Evolutionary conservation across 352 stramenopile species (phyloP), one percentile per base, ranked within the genome.

Genomic region (Globisporangium splendens): DNA sequence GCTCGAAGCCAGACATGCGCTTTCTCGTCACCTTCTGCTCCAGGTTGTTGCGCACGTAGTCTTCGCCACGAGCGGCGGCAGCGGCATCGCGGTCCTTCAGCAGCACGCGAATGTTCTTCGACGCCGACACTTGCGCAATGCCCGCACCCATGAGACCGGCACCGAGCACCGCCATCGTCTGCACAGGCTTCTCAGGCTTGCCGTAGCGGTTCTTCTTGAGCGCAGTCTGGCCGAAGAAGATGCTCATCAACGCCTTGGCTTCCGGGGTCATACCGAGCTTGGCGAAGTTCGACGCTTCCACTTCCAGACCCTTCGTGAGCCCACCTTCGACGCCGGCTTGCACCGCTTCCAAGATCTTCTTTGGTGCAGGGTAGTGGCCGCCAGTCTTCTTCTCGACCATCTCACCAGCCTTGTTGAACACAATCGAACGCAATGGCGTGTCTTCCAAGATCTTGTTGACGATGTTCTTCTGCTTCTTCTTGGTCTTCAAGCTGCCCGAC

Each of bases 191-290:
- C 51, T 72, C 60, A 0, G 95, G 91, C 49, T 93, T 93, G 56
- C 88, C 90, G 66, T 96, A 99, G 18, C 86, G 80, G 75, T 99
- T 97, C 77, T 99, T 99, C 81, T 99, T 99, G 50, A 99, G 85
- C 46, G 89, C 79, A n/a, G 89, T 98, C 77, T 97, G 97, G 22
- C 94, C 94, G 68, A 99, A 97, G 77, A 99, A 99, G 62, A 99
- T 96, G 62, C 95, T 97, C 83, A 98, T 98, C 10, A 99, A 77
- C 13, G 92, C 91, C 71, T 97, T 96, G 18, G 91, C 97, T 66
- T 98, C 96, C 46, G 75, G 82, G 12, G 96, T 99, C 69, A 96
- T 95, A 12, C 95, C 96, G 39, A 99, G 84, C 73, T 98, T 97
- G 43, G 90, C 91, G 78, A 99, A 99, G 64, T 94, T 93, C 53